Conservation (phyloP, 495 filamentous ascomycete genomes). For the Mycothermus thermophilus region DNA sequence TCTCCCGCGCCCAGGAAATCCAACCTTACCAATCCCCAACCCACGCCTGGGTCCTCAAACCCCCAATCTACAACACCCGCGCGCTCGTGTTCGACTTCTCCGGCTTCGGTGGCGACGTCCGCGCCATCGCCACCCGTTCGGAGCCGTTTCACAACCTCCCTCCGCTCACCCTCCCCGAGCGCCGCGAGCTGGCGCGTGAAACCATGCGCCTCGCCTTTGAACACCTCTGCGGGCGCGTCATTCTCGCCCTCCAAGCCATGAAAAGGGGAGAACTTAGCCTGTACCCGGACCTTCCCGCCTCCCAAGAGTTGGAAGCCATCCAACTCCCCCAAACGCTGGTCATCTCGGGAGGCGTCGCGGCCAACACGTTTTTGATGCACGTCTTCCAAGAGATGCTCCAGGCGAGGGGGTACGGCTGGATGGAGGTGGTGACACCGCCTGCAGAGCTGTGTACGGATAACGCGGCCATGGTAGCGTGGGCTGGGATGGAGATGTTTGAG, state of each 20-base stretch:
- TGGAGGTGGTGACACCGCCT: slow-evolving; percentile 63
- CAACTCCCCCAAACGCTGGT: slow-evolving; percentile 44
- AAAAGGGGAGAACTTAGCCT: background rate
- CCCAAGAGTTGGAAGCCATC: background rate
- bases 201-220: slow-evolving; percentile 75
- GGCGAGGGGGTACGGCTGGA: slow-evolving; percentile 43
- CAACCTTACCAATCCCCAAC: slow-evolving; percentile 13
- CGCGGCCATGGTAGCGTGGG: slow-evolving; percentile 97
- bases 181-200: slow-evolving; percentile 50
- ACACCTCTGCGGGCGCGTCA: slow-evolving; percentile 59
- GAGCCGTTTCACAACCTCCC: slow-evolving; percentile 5
- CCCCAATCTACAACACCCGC: slow-evolving; percentile 17
- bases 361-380: slow-evolving; percentile 60
- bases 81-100: slow-evolving; percentile 27
- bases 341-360: slow-evolving; percentile 78
- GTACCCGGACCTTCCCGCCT: too few relatives aligned
- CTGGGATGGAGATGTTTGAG: slow-evolving; percentile 83
- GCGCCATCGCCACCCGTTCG: slow-evolving; percentile 13
- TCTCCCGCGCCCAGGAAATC: slow-evolving; percentile 40
- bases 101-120: slow-evolving; percentile 21
- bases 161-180: slow-evolving; percentile 30
- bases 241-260: slow-evolving; percentile 44
- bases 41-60: slow-evolving; percentile 19
- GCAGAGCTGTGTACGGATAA: slow-evolving; percentile 75
- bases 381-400: slow-evolving; percentile 51